Conservation (phyloP, 768 basidiomycete genomes). For the Astraeus odoratus region DNA sequence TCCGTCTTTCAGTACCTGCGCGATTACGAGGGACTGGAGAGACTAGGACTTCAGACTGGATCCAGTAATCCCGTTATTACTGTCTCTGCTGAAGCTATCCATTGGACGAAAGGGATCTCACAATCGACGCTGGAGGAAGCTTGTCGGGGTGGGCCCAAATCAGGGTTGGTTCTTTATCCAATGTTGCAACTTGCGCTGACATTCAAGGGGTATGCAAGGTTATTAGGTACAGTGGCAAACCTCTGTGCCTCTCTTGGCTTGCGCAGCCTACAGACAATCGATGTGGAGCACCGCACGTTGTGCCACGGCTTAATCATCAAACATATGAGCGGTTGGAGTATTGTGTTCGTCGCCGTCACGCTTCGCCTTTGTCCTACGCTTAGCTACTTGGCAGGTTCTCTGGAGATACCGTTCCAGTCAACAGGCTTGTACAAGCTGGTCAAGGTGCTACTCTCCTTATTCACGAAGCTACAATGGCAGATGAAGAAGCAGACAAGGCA, state of each 20-base stretch:
- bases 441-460: slow-evolving; percentile 72
- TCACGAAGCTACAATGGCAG: slow-evolving; percentile 91
- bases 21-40: slow-evolving; percentile 67
- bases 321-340: slow-evolving; percentile 51
- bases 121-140: no score
- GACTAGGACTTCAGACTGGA: slow-evolving; percentile 51
- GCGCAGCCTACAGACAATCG: slow-evolving; percentile 54
- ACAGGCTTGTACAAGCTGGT: slow-evolving; percentile 59
- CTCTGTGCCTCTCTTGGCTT: slow-evolving; percentile 53
- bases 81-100: slow-evolving; percentile 49
- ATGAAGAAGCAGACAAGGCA: slow-evolving; percentile 74
- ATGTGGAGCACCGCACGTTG: slow-evolving; percentile 64
- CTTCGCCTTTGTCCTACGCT: neutral
- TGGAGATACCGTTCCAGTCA: slow-evolving; percentile 80
- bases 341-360: slow-evolving; percentile 25
- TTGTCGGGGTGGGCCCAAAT: neutral
- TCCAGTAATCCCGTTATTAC: slow-evolving; percentile 47
- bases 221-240: slow-evolving; percentile 31
- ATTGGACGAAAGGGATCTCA: slow-evolving; percentile 31
- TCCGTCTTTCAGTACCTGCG: slow-evolving; percentile 57
- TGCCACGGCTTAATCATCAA: slow-evolving; percentile 69
- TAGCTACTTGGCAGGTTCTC: slow-evolving; percentile 58
- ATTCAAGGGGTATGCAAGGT: slow-evolving; percentile 27
- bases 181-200: neutral
- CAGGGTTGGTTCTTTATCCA: neutral